Conservation (phyloP, 441 rosid genomes). For the Arabidopsis hybrid region DNA sequence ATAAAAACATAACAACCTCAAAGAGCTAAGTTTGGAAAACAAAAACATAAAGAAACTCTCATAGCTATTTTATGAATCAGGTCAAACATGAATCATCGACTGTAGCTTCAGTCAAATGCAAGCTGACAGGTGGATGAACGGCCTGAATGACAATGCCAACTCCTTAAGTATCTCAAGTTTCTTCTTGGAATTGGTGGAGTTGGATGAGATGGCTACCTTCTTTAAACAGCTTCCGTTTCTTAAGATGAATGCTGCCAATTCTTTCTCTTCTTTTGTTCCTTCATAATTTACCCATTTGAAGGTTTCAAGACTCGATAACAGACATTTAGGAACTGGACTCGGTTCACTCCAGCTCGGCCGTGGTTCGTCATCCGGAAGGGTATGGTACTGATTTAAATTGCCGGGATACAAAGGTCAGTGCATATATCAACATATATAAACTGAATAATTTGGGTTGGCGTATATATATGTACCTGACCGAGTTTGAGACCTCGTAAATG, state of each 20-base stretch:
- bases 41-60: no score
- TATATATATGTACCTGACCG: background rate
- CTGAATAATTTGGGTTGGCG: background rate
- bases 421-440: no score
- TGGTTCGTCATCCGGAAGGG: background rate
- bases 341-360: slow-evolving; percentile 3
- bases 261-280: background rate
- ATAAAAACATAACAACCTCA: no score
- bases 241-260: background rate
- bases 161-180: background rate
- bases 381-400: background rate
- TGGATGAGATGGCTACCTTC: background rate
- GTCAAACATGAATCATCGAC: background rate
- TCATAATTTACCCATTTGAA: background rate
- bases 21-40: no score
- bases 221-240: background rate
- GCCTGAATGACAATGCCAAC: background rate
- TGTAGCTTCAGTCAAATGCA: background rate
- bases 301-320: slow-evolving; percentile 12
- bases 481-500: slow-evolving; percentile 12
- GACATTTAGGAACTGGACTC: background rate
- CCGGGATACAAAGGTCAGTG: no score
- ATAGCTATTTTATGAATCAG: no score
- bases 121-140: background rate
- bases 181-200: background rate